phyloP scores from a whole-genome alignment of 345 rosid species.

The Populus deltoides region DNA sequence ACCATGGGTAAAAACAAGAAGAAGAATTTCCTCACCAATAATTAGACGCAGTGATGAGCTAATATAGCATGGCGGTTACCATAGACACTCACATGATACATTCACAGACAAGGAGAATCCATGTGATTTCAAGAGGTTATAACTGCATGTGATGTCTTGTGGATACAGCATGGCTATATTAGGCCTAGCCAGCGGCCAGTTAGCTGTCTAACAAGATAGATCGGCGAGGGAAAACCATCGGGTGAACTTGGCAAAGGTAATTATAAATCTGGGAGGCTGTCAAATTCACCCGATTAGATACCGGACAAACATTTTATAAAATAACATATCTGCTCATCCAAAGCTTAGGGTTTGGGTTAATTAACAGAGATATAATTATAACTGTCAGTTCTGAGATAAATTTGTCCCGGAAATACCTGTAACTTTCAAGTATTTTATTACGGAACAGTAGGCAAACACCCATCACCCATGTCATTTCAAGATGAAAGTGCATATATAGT shows the following conservation, averaged over 20 bases:
- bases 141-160: constrained; percentile 6
- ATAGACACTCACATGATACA: neutral
- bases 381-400: neutral
- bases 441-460: neutral
- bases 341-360: neutral
- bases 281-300: neutral
- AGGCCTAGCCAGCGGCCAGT: neutral
- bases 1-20: neutral
- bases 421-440: neutral
- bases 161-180: neutral
- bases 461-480: neutral
- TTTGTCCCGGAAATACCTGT: neutral
- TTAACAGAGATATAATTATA: neutral
- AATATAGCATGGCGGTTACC: neutral
- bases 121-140: neutral
- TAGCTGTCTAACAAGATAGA: neutral
- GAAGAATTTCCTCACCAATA: neutral
- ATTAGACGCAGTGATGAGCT: neutral
- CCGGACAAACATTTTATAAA: neutral
- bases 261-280: neutral
- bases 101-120: neutral
- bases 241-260: neutral
- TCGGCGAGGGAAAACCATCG: neutral
- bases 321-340: neutral
- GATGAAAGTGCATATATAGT: neutral